phyloP scores from a whole-genome alignment of 2,329 filamentous ascomycete species.

The Eutypa lata region DNA sequence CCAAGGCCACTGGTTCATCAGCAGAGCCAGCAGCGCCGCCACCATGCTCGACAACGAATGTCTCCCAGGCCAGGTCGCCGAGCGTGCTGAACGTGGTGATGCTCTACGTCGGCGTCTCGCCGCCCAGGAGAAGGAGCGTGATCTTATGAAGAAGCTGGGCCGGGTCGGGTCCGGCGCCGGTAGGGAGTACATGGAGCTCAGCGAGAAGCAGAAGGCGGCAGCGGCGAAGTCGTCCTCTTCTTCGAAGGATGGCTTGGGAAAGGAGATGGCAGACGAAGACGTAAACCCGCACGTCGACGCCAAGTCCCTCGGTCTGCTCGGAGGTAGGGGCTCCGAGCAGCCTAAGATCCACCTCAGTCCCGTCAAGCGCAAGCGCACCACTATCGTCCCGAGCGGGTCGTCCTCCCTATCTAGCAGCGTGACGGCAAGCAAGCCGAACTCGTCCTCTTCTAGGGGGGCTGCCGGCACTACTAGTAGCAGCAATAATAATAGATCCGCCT shows the following conservation, averaged over 20 bases:
- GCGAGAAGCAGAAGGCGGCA: conserved; percentile 15
- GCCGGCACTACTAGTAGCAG: conserved; percentile 2
- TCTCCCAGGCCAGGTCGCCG: conserved; percentile 43
- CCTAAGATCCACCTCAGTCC: conserved; percentile 54
- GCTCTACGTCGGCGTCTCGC: conserved; percentile 62
- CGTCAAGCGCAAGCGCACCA: conserved; percentile 59
- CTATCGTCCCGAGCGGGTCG: conserved; percentile 27
- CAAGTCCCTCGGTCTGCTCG: conserved; percentile 40
- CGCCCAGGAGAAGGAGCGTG: conserved; percentile 67
- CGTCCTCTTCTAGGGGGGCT: background rate
- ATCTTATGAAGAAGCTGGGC: conserved; percentile 67
- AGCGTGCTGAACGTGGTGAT: conserved; percentile 62
- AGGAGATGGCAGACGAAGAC: background rate
- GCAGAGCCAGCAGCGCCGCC: conserved; percentile 53
- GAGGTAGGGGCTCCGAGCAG: conserved; percentile 33
- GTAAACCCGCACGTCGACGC: conserved; percentile 36
- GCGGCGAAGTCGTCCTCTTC: conserved; percentile 1
- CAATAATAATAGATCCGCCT: background rate
- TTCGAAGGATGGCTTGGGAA: conserved; percentile 11
- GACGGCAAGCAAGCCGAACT: too few species aligned
- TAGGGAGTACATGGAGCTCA: conserved; percentile 63
- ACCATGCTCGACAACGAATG: conserved; percentile 63
- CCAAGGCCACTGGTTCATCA: conserved; percentile 55
- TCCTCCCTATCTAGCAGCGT: conserved; percentile 6
- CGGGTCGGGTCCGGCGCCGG: conserved; percentile 64